Conservation (phyloP, 208 protist species). For the Acanthamoeba healyi region DNA sequence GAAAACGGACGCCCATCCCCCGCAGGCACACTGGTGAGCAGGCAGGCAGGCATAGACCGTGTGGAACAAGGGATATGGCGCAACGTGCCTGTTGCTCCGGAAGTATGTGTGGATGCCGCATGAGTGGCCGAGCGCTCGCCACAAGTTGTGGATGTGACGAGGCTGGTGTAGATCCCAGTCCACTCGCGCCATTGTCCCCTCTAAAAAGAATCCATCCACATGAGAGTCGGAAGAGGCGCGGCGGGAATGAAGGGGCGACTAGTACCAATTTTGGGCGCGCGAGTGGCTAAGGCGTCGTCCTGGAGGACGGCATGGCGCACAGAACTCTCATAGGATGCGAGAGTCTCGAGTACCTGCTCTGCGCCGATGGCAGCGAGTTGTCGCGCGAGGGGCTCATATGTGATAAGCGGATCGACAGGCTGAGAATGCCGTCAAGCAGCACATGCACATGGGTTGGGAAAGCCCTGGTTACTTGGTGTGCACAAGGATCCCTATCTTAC, state of each 20-base stretch:
- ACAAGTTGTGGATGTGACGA: neutral
- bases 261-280: conserved; percentile 16
- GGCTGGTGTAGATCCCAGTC: neutral
- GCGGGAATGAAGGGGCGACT: neutral
- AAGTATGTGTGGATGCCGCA: conserved; percentile 44
- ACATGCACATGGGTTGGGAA: no score
- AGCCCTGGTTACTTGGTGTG: no score
- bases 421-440: neutral
- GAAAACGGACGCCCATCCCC: no score
- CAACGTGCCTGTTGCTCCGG: neutral
- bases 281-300: neutral
- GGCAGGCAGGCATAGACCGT: no score
- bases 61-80: neutral
- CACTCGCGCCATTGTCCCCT: neutral
- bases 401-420: conserved; percentile 9
- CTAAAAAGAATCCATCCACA: neutral
- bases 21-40: no score
- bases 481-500: no score
- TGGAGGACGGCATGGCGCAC: neutral
- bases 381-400: neutral
- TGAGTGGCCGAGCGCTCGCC: conserved; percentile 6
- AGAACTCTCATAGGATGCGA: neutral
- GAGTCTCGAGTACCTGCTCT: neutral
- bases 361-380: conserved; percentile 8
- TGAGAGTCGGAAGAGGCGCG: no score